Evolutionary conservation across 108 stramenopile genomes (phyloP).

Genomic region (Nitzschia palea): DNA sequence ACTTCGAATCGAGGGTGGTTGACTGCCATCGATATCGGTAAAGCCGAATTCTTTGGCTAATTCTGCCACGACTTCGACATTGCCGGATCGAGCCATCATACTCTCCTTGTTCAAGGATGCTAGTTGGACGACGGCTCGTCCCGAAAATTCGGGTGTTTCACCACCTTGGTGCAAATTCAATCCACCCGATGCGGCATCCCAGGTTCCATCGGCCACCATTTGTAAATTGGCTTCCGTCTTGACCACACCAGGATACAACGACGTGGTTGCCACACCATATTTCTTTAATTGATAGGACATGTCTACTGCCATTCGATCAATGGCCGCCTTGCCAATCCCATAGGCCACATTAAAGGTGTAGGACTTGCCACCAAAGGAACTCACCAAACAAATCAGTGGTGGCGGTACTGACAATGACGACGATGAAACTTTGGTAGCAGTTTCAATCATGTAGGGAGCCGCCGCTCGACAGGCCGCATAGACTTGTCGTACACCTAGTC

Average conservation of each 20-base stretch:
- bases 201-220: conserved; percentile 60
- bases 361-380: conserved; percentile 73
- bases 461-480: conserved; percentile 65
- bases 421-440: conserved; percentile 25
- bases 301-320: conserved; percentile 81
- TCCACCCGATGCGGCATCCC: conserved; percentile 71
- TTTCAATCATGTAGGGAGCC: conserved; percentile 68
- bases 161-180: conserved; percentile 43
- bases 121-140: conserved; percentile 59
- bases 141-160: conserved; percentile 74
- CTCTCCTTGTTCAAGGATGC: conserved; percentile 44
- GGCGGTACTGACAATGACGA: conserved; percentile 15
- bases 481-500: conserved; percentile 60
- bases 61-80: conserved; percentile 86
- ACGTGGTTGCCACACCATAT: conserved; percentile 58
- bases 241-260: conserved; percentile 88
- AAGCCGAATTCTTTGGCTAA: conserved; percentile 85
- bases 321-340: conserved; percentile 87
- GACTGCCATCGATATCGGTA: conserved; percentile 65
- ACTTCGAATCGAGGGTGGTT: conserved; percentile 68
- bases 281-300: conserved; percentile 74
- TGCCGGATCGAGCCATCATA: conserved; percentile 61
- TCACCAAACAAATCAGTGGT: conserved; percentile 67
- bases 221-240: conserved; percentile 76
- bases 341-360: conserved; percentile 93